Base-by-base conservation (phyloP, 768 basidiomycete genomes). In the Boletus edulis region DNA sequence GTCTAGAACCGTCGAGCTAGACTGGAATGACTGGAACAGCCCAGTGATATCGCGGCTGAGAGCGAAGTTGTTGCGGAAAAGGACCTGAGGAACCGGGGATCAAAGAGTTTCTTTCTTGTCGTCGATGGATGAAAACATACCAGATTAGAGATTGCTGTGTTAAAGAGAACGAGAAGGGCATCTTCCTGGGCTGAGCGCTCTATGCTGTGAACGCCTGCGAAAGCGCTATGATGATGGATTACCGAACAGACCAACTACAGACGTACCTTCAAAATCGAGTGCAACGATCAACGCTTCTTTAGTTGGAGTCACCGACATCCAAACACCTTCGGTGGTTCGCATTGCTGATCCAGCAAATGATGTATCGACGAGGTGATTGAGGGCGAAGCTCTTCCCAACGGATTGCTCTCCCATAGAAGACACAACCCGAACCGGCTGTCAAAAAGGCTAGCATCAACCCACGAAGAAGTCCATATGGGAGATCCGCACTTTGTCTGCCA, bases 381-480 rank as follows among this genome's bases (percentile, higher is more conserved):
- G 67, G 0, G 78, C 63, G 50, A 76, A 85, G 40, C 78, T 80
- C 58, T 85, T 85, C 6, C 84, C 84, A 1, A 86, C 83, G 0
- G 82, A 84, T 64, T 85, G 84, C 61, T 84, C 83, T 6, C 83
- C 83, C 83, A 85, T 86, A 1, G 83, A 85, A 0, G 84, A 84
- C 3, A 85, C 82, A 4, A 85, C 84, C 49, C 78, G 80, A 15
- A 85, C 84, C 11, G 81, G 81, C 81, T 85, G 50, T 14, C 20
- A 48, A 52, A 46, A 39, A 27, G 4, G 12, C 0, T 1, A 58
- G 44, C 37, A 39, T 51, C 1, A 49, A 32, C 12, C 41, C 4
- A 24, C 1, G 11, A 31, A 6, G 5, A 0, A 17, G 11, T 34
- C 5, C 6, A 18, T 17, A 10, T 2, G n/a, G 1, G 24, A 43